These are phyloP conservation scores for Escovopsis weberi DNA, from an alignment of 2,329 filamentous ascomycete genomes.

Conservation along the genomic window DNA sequence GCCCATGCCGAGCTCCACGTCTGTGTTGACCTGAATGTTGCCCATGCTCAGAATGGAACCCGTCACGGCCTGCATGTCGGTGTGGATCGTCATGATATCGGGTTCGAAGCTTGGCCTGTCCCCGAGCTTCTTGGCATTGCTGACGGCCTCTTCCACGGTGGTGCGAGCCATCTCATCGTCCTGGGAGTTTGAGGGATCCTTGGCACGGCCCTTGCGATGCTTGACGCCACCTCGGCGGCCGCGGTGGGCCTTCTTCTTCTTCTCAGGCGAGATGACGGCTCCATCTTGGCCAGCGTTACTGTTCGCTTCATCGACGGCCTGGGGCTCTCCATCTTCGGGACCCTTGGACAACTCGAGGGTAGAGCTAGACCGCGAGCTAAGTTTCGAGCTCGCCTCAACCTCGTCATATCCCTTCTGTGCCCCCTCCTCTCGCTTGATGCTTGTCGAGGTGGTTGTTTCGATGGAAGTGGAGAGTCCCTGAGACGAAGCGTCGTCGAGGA, in stretches of 20 bases:
- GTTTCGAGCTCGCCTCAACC: neutral
- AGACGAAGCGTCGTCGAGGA: neutral
- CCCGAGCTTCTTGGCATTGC: constrained; percentile 43
- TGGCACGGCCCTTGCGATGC: constrained; percentile 44
- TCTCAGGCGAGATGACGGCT: constrained; percentile 21
- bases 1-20: constrained; percentile 56
- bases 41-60: constrained; percentile 47
- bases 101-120: constrained; percentile 40
- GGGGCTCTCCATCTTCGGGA: neutral
- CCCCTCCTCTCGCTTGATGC: neutral
- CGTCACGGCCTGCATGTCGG: constrained; percentile 45
- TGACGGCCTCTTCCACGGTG: constrained; percentile 47
- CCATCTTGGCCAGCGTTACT: neutral
- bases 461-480: neutral
- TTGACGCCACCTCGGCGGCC: constrained; percentile 59
- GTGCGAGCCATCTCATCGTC: constrained; percentile 29
- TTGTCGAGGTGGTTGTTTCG: neutral
- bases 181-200: constrained; percentile 35
- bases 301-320: neutral
- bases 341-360: neutral
- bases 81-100: constrained; percentile 42
- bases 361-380: neutral
- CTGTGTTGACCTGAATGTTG: constrained; percentile 48
- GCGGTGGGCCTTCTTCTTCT: constrained; percentile 55
- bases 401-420: neutral